Percentiles rank a stretch among this genome's conserved stretches.
phyloP scores from a whole-genome alignment of 1,284 basidiomycete species.

The Ceratobasidium sp. region DNA sequence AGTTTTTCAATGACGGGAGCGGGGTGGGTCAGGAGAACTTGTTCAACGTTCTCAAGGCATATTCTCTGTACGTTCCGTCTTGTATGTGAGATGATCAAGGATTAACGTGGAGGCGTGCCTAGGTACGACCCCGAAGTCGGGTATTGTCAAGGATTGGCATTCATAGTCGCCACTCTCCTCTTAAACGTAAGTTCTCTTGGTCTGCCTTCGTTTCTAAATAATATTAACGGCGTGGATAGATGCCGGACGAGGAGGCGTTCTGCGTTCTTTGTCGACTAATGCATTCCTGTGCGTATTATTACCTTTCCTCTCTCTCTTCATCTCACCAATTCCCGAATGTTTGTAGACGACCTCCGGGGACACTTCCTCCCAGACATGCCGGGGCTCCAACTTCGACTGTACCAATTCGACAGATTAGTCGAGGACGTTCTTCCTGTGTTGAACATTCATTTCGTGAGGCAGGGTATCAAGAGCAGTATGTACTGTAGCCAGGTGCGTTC shows the following conservation, averaged over 20 bases:
- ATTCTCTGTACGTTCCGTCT: constrained; percentile 70
- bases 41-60: constrained; percentile 97
- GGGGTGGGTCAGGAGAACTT: constrained; percentile 95
- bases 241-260: constrained; percentile 99
- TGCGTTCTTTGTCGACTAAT: constrained; percentile 95
- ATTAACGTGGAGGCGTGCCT: constrained; percentile 14
- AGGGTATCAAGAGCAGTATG: constrained; percentile 96
- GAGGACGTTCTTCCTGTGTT: constrained; percentile 91
- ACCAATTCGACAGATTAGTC: constrained; percentile 89
- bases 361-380: constrained; percentile 99
- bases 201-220: neutral
- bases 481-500: constrained; percentile 63
- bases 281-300: constrained; percentile 67
- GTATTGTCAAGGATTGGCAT: constrained; percentile 95
- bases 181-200: constrained; percentile 70
- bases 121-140: constrained; percentile 94
- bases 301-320: neutral
- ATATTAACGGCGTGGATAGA: constrained; percentile 58
- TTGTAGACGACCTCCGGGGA: constrained; percentile 78
- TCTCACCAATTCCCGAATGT: neutral
- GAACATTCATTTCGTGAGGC: constrained; percentile 87
- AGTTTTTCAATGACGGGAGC: constrained; percentile 89
- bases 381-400: constrained; percentile 87
- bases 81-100: too few relatives aligned
- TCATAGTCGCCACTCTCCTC: constrained; percentile 90